Conservation (phyloP, 106 monocot species). For the Platanthera guangdongensis region DNA sequence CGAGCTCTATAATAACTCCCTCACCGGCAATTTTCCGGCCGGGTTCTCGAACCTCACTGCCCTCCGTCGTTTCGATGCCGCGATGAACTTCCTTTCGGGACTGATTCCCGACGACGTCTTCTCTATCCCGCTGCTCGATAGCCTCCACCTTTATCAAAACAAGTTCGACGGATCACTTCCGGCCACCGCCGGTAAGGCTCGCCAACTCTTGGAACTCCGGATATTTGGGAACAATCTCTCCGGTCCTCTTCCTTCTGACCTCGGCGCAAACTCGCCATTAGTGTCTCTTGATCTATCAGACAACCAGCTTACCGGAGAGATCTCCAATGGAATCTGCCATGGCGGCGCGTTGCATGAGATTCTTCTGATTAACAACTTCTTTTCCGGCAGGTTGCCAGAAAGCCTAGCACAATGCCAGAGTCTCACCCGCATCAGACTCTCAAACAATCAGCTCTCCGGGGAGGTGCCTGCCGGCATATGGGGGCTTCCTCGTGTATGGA, state of each 20-base stretch:
- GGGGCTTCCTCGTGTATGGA: constrained; percentile 26
- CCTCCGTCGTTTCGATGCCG: constrained; percentile 24
- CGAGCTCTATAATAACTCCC: constrained; percentile 41
- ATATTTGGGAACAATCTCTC: constrained; percentile 29
- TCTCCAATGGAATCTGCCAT: constrained; percentile 33
- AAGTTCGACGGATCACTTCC: constrained; percentile 35
- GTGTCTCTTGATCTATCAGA: constrained; percentile 34
- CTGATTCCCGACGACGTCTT: constrained; percentile 29
- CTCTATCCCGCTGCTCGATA: constrained; percentile 20
- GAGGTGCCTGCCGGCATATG: constrained; percentile 25
- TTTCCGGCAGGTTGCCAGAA: constrained; percentile 37
- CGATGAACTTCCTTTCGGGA: constrained; percentile 38
- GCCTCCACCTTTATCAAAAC: constrained; percentile 41
- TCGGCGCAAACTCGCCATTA: constrained; percentile 25
- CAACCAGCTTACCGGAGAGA: constrained; percentile 33
- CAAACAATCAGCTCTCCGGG: constrained; percentile 35
- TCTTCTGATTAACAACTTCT: constrained; percentile 27
- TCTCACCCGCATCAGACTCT: constrained; percentile 9
- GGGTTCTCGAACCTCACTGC: constrained; percentile 22
- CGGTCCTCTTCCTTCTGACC: constrained; percentile 26
- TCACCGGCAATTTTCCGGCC: constrained; percentile 31
- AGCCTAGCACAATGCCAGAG: constrained; percentile 18
- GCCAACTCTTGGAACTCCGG: constrained; percentile 22
- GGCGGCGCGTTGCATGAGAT: constrained; percentile 23
- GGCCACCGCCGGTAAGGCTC: constrained; percentile 3